These are phyloP conservation scores for Thalassiosira exigua DNA, from an alignment of 352 stramenopile species.

Conservation along the genomic window DNA sequence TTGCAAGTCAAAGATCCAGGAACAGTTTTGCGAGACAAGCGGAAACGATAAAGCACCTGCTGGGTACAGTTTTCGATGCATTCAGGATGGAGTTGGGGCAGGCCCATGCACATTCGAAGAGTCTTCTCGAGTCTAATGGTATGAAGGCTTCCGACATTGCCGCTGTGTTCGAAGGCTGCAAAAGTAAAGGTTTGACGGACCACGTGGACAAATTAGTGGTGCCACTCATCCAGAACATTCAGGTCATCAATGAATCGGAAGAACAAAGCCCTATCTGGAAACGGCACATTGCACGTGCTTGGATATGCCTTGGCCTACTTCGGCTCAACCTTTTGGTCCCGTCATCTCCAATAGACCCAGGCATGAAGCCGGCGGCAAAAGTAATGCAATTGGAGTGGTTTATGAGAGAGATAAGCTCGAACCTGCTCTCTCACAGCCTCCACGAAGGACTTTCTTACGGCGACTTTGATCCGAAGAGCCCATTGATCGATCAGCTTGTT, in stretches of 20 bases:
- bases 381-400: slow-evolving; percentile 91
- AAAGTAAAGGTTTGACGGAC: slow-evolving; percentile 32
- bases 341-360: slow-evolving; percentile 94
- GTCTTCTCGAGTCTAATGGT: slow-evolving; percentile 41
- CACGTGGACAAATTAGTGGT: slow-evolving; percentile 50
- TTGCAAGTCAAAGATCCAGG: slow-evolving; percentile 15
- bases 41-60: slow-evolving; percentile 63
- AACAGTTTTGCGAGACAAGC: slow-evolving; percentile 23
- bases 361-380: slow-evolving; percentile 92
- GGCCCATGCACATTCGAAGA: slow-evolving; percentile 20
- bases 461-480: slow-evolving; percentile 61
- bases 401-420: slow-evolving; percentile 76
- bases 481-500: slow-evolving; percentile 38
- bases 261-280: slow-evolving; percentile 64
- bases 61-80: slow-evolving; percentile 53
- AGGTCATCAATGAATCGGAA: slow-evolving; percentile 46
- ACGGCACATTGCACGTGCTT: slow-evolving; percentile 55
- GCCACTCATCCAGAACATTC: slow-evolving; percentile 59
- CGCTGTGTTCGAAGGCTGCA: slow-evolving; percentile 38
- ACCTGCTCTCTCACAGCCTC: slow-evolving; percentile 64
- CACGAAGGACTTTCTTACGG: slow-evolving; percentile 67
- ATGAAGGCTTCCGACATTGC: slow-evolving; percentile 32
- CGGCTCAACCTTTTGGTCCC: slow-evolving; percentile 92
- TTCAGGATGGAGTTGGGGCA: slow-evolving; percentile 43
- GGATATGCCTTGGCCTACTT: slow-evolving; percentile 92